These are phyloP conservation scores for Penicillium sclerotiorum DNA, from an alignment of 2,329 filamentous ascomycete genomes.

Conservation along the genomic window DNA sequence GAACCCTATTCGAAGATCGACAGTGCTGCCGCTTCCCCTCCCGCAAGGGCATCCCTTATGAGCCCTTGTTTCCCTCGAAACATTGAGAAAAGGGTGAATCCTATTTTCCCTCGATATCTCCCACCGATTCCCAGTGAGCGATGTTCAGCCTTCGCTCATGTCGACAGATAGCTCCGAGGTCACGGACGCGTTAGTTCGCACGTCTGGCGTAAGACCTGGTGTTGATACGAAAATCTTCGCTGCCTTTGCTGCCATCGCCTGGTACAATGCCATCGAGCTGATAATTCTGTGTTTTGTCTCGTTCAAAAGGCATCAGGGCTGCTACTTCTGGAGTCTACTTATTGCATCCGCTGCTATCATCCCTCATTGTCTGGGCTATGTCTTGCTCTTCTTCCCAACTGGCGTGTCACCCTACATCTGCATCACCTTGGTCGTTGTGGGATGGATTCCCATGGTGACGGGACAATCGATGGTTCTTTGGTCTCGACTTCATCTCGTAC, in stretches of 20 bases:
- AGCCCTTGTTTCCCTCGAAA: not conserved
- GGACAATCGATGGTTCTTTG: conserved; percentile 51
- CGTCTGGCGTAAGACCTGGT: not conserved
- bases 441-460: conserved; percentile 48
- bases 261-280: conserved; percentile 30
- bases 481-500: conserved; percentile 49
- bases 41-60: not conserved
- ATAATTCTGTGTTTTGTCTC: conserved; percentile 46
- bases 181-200: conserved; percentile 10
- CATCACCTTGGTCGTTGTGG: conserved; percentile 40
- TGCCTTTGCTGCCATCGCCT: conserved; percentile 23
- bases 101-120: too few relatives aligned
- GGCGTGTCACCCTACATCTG: conserved; percentile 35
- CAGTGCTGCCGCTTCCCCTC: not conserved
- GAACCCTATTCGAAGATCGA: not conserved
- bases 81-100: too few relatives aligned
- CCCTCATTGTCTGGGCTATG: conserved; percentile 44
- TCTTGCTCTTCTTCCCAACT: conserved; percentile 46
- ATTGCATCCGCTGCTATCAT: conserved; percentile 45
- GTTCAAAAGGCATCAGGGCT: conserved; percentile 45
- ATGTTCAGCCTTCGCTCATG: conserved; percentile 23
- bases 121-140: conserved; percentile 1
- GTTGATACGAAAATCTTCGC: conserved; percentile 20
- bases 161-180: conserved; percentile 5
- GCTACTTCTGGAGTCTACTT: conserved; percentile 53